Evolutionary conservation across 805 yeast genomes (phyloP).

Genomic region (Cyberlindnera petersonii): DNA sequence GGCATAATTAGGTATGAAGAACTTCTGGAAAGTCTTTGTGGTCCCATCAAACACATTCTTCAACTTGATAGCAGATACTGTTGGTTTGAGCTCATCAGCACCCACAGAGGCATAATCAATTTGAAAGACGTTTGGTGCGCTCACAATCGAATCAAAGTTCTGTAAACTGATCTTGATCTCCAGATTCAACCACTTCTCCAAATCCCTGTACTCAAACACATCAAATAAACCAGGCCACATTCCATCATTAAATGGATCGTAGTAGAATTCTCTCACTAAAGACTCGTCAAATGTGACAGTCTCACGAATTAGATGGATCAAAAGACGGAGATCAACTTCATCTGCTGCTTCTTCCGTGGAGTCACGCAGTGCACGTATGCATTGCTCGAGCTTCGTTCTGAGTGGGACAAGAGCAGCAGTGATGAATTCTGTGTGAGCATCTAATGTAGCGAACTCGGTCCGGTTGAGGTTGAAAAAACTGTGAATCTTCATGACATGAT

Average conservation of each 20-base stretch:
- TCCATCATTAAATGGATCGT: conserved; percentile 33
- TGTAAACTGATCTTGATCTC: conserved; percentile 43
- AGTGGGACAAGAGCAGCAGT: conserved; percentile 38
- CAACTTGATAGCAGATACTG: conserved; percentile 41
- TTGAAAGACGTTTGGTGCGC: conserved; percentile 38
- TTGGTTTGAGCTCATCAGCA: conserved; percentile 31
- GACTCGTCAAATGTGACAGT: conserved; percentile 36
- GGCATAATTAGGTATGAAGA: conserved; percentile 26
- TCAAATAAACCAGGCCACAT: conserved; percentile 30
- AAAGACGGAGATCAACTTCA: conserved; percentile 18
- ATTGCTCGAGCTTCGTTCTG: conserved; percentile 36
- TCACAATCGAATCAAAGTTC: conserved; percentile 42
- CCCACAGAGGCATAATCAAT: conserved; percentile 42
- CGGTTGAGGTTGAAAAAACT: conserved; percentile 35
- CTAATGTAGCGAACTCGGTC: conserved; percentile 25
- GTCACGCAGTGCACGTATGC: conserved; percentile 23
- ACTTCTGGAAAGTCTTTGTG: conserved; percentile 35
- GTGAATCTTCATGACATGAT: conserved; percentile 38
- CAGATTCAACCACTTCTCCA: conserved; percentile 45
- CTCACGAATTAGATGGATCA: conserved; percentile 36
- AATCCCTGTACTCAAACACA: conserved; percentile 24
- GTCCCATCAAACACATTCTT: conserved; percentile 42
- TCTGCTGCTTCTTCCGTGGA: conserved; percentile 21
- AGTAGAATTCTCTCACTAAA: conserved; percentile 37
- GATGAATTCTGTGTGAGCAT: conserved; percentile 38